Evolutionary conservation across 768 basidiomycete species (phyloP).

Genomic region (Pleurotus ostreatus): DNA sequence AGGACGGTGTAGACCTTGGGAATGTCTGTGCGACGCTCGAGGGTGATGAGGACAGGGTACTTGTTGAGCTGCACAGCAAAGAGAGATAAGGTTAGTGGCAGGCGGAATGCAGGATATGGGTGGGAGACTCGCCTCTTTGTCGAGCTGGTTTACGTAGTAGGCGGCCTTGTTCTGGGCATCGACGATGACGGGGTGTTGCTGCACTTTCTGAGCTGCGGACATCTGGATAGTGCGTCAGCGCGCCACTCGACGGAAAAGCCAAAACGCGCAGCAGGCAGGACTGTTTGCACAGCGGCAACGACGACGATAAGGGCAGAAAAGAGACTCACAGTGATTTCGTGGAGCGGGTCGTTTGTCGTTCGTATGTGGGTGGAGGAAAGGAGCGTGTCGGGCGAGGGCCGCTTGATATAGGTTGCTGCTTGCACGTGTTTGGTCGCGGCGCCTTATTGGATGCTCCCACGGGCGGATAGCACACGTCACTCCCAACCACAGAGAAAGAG

Average conservation of each 20-base stretch:
- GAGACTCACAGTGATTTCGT: background rate
- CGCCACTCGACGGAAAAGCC: background rate
- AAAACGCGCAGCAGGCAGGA: background rate
- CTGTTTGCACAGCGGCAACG: too few relatives aligned
- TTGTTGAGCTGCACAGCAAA: constrained; percentile 57
- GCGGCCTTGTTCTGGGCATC: constrained; percentile 82
- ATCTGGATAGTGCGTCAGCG: constrained; percentile 29
- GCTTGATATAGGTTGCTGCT: constrained; percentile 46
- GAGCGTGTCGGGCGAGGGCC: constrained; percentile 14
- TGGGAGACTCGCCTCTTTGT: constrained; percentile 79
- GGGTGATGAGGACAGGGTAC: constrained; percentile 77
- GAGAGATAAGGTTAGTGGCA: constrained; percentile 9
- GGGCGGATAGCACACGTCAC: constrained; percentile 4
- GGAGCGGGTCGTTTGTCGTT: constrained; percentile 4
- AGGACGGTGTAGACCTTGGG: constrained; percentile 91
- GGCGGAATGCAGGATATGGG: background rate
- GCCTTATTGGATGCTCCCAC: constrained; percentile 24
- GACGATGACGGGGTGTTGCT: constrained; percentile 83
- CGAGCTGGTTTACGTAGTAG: constrained; percentile 84
- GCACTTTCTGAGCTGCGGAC: constrained; percentile 79
- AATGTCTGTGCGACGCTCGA: constrained; percentile 88
- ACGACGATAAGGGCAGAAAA: background rate
- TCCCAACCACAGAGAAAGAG: background rate
- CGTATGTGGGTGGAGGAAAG: constrained; percentile 15
- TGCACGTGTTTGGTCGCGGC: constrained; percentile 57